Base-by-base conservation (phyloP, 139 green algal species). In the Chloropicon primus region DNA sequence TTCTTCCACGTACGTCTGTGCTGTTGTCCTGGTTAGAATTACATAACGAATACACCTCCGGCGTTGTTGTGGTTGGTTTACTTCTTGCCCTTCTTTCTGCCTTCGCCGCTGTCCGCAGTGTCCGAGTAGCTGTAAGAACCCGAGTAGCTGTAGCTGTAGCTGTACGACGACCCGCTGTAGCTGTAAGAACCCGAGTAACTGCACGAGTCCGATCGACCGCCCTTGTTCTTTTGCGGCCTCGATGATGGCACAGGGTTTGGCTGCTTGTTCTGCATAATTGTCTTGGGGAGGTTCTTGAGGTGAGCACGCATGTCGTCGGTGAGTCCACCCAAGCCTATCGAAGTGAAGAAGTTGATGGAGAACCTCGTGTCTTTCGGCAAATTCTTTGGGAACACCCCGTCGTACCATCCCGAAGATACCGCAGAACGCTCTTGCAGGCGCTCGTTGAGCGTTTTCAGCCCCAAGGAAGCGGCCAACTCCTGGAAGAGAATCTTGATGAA, bases 321-420 rank as follows among this genome's bases (percentile, higher is more conserved):
- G 22, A 99, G 84, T 53, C 92, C 93, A 23, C 95, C 95, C 74
- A 99, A 90, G 25, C 95, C 95, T 80, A 99, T 98, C 41, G 91
- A 96, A 22, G 94, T 98, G 89, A 99, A 99, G 85, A 98, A 99
- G 88, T 99, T 99, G 91, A 99, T 99, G 83, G 90, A 78, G 86
- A 99, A 99, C 76, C 96, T 88, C 88, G 97, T 93, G 89, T 98
- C 93, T 62, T 85, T 84, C n/a, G 89, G 80, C 22, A 79, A 84
- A 84, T 93, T 89, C 62, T 88, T 88, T 22, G 96, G 96, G 86
- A 98, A 98, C n/a, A 98, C 78, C 72, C 93, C 93, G 0, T 78
- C 80, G 78, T 93, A 94, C 28, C 77, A 86, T 17, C 21, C 22
- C 27, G 74, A 25, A 1, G 62, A 26, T 1, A 2, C 54, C 1